Evolutionary conservation across 2,329 filamentous ascomycete genomes (phyloP).

Genomic region (Apiospora malaysiana): DNA sequence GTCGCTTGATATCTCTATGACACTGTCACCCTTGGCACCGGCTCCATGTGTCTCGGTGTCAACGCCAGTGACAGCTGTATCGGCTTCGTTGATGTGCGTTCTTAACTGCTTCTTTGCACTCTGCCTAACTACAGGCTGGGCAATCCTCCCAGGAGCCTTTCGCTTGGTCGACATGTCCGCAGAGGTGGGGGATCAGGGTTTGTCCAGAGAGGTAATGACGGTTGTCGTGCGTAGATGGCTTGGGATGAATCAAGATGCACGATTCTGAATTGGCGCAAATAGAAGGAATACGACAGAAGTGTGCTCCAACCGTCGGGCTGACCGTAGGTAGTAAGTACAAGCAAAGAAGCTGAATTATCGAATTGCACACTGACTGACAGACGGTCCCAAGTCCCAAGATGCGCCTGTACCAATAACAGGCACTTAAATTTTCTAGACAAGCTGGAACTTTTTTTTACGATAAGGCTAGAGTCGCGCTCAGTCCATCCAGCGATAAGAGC

Average conservation of each 20-base stretch:
- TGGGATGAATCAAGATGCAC: neutral
- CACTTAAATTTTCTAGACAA: conserved; percentile 17
- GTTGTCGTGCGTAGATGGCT: neutral
- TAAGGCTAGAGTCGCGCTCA: neutral
- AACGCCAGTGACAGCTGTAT: conserved; percentile 56
- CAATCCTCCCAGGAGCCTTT: conserved; percentile 64
- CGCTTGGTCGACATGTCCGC: conserved; percentile 64
- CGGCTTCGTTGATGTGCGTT: conserved; percentile 63
- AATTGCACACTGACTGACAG: conserved; percentile 5
- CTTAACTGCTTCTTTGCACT: conserved; percentile 58
- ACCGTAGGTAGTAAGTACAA: neutral
- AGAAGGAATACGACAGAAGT: no score
- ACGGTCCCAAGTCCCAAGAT: conserved; percentile 16
- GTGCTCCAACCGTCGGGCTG: neutral
- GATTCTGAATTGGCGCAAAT: neutral
- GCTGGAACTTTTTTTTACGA: conserved; percentile 16
- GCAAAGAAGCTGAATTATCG: neutral
- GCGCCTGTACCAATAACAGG: conserved; percentile 16
- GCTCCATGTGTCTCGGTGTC: conserved; percentile 45
- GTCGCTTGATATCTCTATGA: conserved; percentile 66
- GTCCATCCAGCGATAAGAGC: neutral
- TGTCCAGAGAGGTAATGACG: neutral
- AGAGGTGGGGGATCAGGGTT: conserved; percentile 22
- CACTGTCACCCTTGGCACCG: conserved; percentile 40
- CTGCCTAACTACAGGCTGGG: conserved; percentile 58